Conservation (phyloP, 768 basidiomycete genomes). For the Xanthoconium stramineum region DNA sequence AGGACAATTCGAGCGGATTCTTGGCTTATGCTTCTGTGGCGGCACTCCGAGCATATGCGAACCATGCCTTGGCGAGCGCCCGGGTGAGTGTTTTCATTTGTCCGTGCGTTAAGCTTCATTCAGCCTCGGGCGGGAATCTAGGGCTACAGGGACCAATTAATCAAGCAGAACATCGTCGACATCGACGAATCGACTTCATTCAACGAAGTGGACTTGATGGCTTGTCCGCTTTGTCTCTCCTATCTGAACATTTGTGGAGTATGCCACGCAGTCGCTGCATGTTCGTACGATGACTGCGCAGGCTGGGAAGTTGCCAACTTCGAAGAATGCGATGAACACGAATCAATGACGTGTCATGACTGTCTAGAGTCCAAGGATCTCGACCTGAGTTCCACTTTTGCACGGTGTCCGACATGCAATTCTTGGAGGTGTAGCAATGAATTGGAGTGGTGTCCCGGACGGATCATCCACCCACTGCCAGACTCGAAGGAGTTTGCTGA, state of each 20-base stretch:
- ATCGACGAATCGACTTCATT: neutral
- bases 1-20: no score
- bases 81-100: neutral
- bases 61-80: neutral
- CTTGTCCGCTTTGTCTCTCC: slow-evolving; percentile 3
- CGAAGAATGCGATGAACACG: neutral
- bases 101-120: neutral
- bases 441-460: neutral
- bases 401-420: neutral
- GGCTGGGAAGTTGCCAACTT: neutral
- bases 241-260: neutral
- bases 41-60: neutral
- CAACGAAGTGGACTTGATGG: neutral
- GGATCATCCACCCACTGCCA: neutral
- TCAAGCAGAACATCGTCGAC: neutral
- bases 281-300: neutral
- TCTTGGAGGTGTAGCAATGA: neutral
- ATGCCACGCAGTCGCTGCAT: neutral
- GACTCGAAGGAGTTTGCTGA: neutral
- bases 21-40: neutral
- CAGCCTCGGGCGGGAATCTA: neutral
- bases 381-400: neutral
- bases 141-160: neutral
- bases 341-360: neutral
- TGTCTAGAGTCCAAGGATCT: neutral